Conservation (phyloP, 345 rosid genomes). For the Lepidium didymum region DNA sequence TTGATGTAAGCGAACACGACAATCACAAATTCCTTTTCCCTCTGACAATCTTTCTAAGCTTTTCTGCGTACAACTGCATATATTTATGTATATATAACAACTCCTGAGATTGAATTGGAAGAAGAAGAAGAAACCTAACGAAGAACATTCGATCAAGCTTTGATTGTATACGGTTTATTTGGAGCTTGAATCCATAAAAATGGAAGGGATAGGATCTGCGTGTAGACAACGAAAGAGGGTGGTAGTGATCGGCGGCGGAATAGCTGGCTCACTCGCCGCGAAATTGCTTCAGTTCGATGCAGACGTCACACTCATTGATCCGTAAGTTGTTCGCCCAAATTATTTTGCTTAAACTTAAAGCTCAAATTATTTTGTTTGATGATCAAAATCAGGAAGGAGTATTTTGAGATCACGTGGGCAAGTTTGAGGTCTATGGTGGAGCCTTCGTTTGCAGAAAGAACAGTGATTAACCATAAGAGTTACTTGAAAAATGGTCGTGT, state of each 20-base stretch:
- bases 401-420: conserved; percentile 86
- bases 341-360: too few species aligned
- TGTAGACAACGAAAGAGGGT: conserved; percentile 28
- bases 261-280: conserved; percentile 54
- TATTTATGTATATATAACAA: neutral
- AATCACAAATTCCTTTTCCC: conserved; percentile 22
- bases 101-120: neutral
- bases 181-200: neutral
- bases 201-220: conserved; percentile 1
- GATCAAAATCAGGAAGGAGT: conserved; percentile 67
- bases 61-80: neutral
- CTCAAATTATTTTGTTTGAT: neutral
- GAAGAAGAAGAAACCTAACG: conserved; percentile 11
- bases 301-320: conserved; percentile 57
- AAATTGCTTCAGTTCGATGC: conserved; percentile 49
- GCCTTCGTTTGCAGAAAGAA: conserved; percentile 63
- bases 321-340: conserved; percentile 28
- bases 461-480: conserved; percentile 59
- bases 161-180: neutral
- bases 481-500: conserved; percentile 54
- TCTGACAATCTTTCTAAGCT: neutral
- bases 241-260: conserved; percentile 64
- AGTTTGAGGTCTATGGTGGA: conserved; percentile 77
- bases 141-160: conserved; percentile 1
- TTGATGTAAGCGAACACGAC: conserved; percentile 24